These are phyloP conservation scores for Cercophora newfieldiana DNA, from an alignment of 495 filamentous ascomycete species.

Conservation along the genomic window DNA sequence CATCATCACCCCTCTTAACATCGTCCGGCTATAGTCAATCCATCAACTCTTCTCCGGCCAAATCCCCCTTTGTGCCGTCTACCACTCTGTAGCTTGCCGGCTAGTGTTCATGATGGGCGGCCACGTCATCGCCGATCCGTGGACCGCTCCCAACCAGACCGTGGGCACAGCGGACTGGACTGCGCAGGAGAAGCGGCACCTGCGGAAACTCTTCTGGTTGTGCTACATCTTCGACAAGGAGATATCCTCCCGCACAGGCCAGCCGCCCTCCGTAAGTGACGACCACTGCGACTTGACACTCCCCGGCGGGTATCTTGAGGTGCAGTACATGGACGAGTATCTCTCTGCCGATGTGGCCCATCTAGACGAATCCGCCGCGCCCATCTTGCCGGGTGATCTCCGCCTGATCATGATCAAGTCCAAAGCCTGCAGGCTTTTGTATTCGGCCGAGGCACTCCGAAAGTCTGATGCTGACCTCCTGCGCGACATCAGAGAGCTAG, in stretches of 20 bases:
- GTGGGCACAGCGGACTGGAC: neutral
- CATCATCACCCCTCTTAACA: neutral
- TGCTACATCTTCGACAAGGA: constrained; percentile 56
- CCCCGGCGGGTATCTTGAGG: constrained; percentile 47
- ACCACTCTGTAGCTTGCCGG: constrained; percentile 43
- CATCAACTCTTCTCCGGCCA: constrained; percentile 49
- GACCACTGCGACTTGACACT: constrained; percentile 57
- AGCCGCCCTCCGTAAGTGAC: constrained; percentile 52
- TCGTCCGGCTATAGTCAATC: constrained; percentile 35
- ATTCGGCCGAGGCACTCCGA: constrained; percentile 46
- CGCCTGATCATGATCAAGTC: constrained; percentile 54
- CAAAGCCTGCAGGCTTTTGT: constrained; percentile 48
- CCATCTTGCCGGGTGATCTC: constrained; percentile 50
- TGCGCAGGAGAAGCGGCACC: constrained; percentile 25
- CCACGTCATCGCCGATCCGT: constrained; percentile 31
- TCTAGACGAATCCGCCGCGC: constrained; percentile 32
- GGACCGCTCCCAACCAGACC: constrained; percentile 7
- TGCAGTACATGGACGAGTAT: constrained; percentile 27
- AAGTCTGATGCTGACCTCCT: constrained; percentile 56
- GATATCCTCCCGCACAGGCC: constrained; percentile 50
- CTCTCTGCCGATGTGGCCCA: constrained; percentile 12
- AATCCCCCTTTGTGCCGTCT: constrained; percentile 46
- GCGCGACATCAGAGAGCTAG: constrained; percentile 53
- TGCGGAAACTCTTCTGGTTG: constrained; percentile 56
- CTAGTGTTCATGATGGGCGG: constrained; percentile 52